Percentiles rank a stretch among this genome's conserved stretches.
Conservation (phyloP, 805 yeast species). For the Starmera pachycereana region DNA sequence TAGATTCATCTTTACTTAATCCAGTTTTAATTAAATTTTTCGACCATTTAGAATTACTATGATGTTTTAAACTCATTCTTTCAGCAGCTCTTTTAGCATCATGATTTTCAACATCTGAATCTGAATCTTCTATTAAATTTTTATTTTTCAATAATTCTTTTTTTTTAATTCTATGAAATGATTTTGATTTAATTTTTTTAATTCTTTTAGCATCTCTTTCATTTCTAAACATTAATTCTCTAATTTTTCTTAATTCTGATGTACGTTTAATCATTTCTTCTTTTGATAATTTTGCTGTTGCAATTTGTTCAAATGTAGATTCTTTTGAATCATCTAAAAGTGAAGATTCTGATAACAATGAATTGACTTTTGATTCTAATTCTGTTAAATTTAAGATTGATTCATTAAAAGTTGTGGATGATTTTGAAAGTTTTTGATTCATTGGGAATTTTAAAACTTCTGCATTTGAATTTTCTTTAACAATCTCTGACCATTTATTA, state of each 20-base stretch:
- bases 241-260: conserved; percentile 77
- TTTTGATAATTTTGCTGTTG: conserved; percentile 67
- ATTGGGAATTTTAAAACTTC: conserved; percentile 78
- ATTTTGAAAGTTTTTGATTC: conserved; percentile 33
- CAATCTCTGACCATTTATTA: conserved; percentile 79
- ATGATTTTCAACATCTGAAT: conserved; percentile 46
- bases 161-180: conserved; percentile 78
- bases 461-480: conserved; percentile 69
- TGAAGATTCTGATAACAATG: conserved; percentile 52
- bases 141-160: conserved; percentile 67
- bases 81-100: conserved; percentile 78
- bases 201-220: conserved; percentile 84
- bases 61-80: conserved; percentile 87
- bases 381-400: conserved; percentile 31
- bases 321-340: conserved; percentile 64
- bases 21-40: conserved; percentile 83
- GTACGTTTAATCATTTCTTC: conserved; percentile 74
- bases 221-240: conserved; percentile 94
- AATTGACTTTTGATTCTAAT: conserved; percentile 56
- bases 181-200: conserved; percentile 90
- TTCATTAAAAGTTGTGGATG: conserved; percentile 48
- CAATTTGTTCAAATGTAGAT: conserved; percentile 80
- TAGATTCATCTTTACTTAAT: conserved; percentile 74
- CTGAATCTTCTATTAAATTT: conserved; percentile 44
- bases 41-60: conserved; percentile 85